These are phyloP conservation scores for Fulvia fulva DNA, from an alignment of 2,329 filamentous ascomycete genomes.

Conservation along the genomic window DNA sequence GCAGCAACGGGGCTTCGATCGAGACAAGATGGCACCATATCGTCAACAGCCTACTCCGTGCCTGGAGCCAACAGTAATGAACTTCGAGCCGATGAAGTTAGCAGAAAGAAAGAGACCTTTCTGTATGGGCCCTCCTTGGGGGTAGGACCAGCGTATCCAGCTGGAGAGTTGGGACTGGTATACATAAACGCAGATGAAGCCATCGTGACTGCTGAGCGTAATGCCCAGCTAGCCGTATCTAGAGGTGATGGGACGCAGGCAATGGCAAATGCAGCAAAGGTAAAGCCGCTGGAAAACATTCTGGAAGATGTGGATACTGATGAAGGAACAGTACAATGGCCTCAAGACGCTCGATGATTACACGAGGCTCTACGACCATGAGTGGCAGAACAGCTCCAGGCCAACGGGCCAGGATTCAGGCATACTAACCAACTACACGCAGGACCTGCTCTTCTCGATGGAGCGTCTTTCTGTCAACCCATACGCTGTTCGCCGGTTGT, in stretches of 20 bases:
- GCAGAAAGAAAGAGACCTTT: neutral
- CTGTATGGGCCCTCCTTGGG: neutral
- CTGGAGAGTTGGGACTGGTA: neutral
- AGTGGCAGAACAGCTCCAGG: conserved; percentile 37
- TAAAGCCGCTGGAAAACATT: neutral
- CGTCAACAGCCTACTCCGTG: neutral
- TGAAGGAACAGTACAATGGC: conserved; percentile 13
- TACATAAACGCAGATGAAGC: neutral
- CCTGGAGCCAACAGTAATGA: neutral
- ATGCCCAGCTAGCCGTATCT: neutral
- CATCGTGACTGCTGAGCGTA: neutral
- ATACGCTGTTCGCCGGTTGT: conserved; percentile 37
- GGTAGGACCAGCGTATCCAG: neutral
- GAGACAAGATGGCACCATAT: neutral
- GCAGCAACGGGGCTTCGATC: neutral
- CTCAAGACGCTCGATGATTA: conserved; percentile 35
- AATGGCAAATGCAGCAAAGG: neutral
- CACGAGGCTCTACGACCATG: conserved; percentile 39
- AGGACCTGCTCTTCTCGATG: conserved; percentile 49
- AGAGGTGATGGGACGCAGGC: neutral
- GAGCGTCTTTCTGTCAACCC: conserved; percentile 44
- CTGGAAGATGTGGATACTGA: neutral
- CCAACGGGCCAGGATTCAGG: conserved; percentile 37
- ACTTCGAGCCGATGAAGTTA: neutral
- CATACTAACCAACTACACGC: conserved; percentile 44